Percentiles rank a stretch among this genome's conserved stretches.
These are phyloP conservation scores for Petrea volubilis DNA, from an alignment of 257 asterid species.

Conservation along the genomic window DNA sequence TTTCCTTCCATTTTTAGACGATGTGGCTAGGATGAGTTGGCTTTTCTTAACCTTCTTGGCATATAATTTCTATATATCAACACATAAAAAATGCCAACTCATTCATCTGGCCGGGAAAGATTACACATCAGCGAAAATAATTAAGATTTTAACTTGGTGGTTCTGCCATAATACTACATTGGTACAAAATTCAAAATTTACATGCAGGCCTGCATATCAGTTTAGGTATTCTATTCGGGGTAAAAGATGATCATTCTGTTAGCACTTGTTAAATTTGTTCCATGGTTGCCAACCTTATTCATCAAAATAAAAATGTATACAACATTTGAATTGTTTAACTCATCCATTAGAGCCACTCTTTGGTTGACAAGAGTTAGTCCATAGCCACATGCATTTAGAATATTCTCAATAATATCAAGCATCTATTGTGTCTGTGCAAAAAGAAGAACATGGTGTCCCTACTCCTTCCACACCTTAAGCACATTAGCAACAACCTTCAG, in stretches of 20 bases:
- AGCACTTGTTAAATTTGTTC: slow-evolving; percentile 95
- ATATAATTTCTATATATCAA: no score
- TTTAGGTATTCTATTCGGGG: slow-evolving; percentile 99
- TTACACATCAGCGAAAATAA: no score
- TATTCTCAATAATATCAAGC: slow-evolving; percentile 94
- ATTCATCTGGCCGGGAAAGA: no score
- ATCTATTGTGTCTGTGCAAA: slow-evolving; percentile 97
- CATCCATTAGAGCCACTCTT: slow-evolving; percentile 91
- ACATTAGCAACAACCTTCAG: slow-evolving; percentile 86
- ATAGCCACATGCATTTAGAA: slow-evolving; percentile 50
- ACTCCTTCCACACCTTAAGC: slow-evolving; percentile 89
- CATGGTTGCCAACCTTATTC: slow-evolving; percentile 94
- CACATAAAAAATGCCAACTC: no score
- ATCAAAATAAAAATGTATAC: slow-evolving; percentile 87
- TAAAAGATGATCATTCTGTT: slow-evolving; percentile 94
- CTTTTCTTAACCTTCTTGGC: no score
- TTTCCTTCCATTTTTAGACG: no score
- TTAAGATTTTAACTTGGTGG: no score
- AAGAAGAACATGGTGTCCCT: slow-evolving; percentile 95
- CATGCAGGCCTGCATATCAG: slow-evolving; percentile 85
- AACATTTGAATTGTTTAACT: slow-evolving; percentile 77
- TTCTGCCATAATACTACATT: no score
- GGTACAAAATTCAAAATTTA: slow-evolving; percentile 10
- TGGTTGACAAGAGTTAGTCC: slow-evolving; percentile 86
- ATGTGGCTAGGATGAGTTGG: no score